Conservation (phyloP, 345 rosid genomes). For the Eucalyptus caleyi region DNA sequence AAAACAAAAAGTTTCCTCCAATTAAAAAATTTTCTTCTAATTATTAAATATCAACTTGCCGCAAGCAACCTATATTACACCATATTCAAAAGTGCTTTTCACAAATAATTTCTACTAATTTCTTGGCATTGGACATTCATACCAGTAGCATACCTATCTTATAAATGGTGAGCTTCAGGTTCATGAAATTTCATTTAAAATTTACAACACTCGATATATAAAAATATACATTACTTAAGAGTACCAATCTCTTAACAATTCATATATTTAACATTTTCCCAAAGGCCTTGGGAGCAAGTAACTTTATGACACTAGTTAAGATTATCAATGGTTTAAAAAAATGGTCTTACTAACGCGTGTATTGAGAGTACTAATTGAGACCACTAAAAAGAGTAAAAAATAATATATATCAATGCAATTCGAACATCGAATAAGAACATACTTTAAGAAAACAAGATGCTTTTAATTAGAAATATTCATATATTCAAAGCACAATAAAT, state of each 20-base stretch:
- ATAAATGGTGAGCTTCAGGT: fast-evolving
- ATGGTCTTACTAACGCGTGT: neutral
- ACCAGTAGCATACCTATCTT: fast-evolving
- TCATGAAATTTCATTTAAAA: neutral
- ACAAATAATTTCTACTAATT: neutral
- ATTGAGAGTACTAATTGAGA: neutral
- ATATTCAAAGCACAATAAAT: neutral
- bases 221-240: neutral
- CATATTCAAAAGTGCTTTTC: too few relatives aligned
- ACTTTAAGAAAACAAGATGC: neutral
- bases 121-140: neutral
- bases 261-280: neutral
- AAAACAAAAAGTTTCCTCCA: neutral
- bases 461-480: neutral
- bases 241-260: neutral
- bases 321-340: neutral
- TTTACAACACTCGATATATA: neutral
- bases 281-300: neutral
- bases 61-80: neutral
- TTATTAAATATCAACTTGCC: neutral
- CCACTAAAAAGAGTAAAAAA: neutral
- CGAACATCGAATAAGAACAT: neutral
- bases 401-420: neutral
- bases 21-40: fast-evolving
- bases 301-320: neutral